These are phyloP conservation scores for Bruguiera gymnorhiza DNA, from an alignment of 345 rosid species.

Conservation along the genomic window DNA sequence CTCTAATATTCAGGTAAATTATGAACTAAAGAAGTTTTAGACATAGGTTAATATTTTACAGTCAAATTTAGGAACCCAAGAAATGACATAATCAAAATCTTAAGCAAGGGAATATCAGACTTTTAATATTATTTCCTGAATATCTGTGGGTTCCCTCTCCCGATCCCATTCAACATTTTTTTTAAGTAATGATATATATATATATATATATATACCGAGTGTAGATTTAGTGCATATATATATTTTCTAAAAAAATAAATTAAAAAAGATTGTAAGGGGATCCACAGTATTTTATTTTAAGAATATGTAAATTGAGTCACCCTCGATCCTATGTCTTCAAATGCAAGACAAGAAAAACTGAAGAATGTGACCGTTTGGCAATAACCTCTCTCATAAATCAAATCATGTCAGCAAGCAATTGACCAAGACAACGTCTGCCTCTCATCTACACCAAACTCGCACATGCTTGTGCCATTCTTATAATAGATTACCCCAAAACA, in stretches of 20 bases:
- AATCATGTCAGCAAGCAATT: conserved; percentile 10
- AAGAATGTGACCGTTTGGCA: conserved; percentile 25
- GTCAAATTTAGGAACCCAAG: conserved; percentile 34
- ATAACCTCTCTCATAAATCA: conserved; percentile 2
- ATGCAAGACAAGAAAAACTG: conserved; percentile 14
- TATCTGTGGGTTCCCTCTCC: background rate
- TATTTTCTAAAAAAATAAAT: too few species aligned
- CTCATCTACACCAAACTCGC: background rate
- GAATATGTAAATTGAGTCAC: background rate
- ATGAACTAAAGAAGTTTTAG: too few species aligned
- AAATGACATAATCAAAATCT: conserved; percentile 38
- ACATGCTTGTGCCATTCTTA: too few species aligned
- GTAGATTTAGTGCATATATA: too few species aligned
- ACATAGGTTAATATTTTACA: background rate
- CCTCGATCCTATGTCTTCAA: background rate
- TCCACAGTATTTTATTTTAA: too few species aligned
- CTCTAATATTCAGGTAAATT: too few species aligned
- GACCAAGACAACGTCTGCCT: conserved; percentile 6
- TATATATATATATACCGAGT: too few species aligned
- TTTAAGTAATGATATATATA: too few species aligned
- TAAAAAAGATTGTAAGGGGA: too few species aligned
- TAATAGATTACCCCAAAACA: too few species aligned
- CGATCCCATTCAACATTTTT: background rate
- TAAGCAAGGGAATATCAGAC: conserved; percentile 38
- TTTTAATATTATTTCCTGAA: background rate